phyloP scores from a whole-genome alignment of 1,284 basidiomycete species.

The Apiotrichum brassicae region DNA sequence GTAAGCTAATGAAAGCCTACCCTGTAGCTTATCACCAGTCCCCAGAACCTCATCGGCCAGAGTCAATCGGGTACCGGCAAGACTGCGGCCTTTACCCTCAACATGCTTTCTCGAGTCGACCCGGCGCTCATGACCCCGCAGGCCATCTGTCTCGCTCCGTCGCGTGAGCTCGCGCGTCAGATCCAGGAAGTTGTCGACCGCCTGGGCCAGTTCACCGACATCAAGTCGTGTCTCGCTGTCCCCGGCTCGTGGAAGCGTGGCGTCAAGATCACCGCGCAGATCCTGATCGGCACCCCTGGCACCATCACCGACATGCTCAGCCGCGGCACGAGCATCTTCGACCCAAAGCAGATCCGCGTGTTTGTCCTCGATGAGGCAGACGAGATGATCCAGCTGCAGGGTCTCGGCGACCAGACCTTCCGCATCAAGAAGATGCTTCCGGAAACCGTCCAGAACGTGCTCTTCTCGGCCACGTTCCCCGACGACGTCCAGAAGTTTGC shows the following conservation, averaged over 20 bases:
- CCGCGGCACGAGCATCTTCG: slow-evolving; percentile 47
- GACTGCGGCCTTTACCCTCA: slow-evolving; percentile 95
- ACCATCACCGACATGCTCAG: slow-evolving; percentile 81
- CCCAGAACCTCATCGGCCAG: slow-evolving; percentile 98
- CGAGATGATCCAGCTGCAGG: slow-evolving; percentile 96
- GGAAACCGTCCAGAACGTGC: slow-evolving; percentile 68
- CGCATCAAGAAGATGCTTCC: slow-evolving; percentile 75
- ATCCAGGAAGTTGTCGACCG: slow-evolving; percentile 90
- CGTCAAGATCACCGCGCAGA: slow-evolving; percentile 68
- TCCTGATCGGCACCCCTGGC: slow-evolving; percentile 94
- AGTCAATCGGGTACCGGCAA: slow-evolving; percentile 99
- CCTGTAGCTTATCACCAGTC: slow-evolving; percentile 59
- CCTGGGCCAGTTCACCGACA: slow-evolving; percentile 91
- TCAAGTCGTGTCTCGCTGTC: slow-evolving; percentile 91
- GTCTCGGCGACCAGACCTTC: slow-evolving; percentile 91
- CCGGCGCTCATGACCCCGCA: slow-evolving; percentile 76
- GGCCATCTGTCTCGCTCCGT: slow-evolving; percentile 89
- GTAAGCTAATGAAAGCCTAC: too few relatives aligned
- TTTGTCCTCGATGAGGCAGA: slow-evolving; percentile 98
- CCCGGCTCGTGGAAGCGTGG: slow-evolving; percentile 59
- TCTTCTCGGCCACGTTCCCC: slow-evolving; percentile 98
- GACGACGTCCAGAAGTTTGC: slow-evolving; percentile 87
- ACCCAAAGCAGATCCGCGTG: slow-evolving; percentile 75
- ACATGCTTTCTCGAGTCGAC: slow-evolving; percentile 93
- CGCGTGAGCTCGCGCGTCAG: slow-evolving; percentile 93